phyloP scores from a whole-genome alignment of 129 eudicot species.

The sunflower (Helianthus annuus) region DNA sequence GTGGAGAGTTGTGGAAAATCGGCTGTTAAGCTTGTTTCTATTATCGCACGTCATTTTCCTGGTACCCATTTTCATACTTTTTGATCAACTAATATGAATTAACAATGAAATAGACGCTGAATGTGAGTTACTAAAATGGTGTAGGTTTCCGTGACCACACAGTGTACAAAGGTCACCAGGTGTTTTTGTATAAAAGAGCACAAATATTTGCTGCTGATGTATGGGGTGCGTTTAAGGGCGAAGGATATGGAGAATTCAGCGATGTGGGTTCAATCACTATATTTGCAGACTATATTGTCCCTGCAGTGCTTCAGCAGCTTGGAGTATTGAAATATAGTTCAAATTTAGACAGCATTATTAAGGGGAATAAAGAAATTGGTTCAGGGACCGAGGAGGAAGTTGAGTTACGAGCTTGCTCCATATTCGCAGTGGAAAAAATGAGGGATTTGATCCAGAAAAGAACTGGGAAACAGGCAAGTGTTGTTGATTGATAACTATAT shows the following conservation, averaged over 20 bases:
- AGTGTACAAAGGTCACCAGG: slow-evolving; percentile 90
- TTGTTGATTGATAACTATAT: slow-evolving; percentile 14
- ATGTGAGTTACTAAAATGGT: background rate
- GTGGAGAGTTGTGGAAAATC: slow-evolving; percentile 76
- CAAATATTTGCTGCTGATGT: slow-evolving; percentile 92
- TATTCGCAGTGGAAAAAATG: slow-evolving; percentile 86
- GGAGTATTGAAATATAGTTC: slow-evolving; percentile 79
- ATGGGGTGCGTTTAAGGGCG: slow-evolving; percentile 93
- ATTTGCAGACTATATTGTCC: slow-evolving; percentile 91
- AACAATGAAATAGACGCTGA: background rate
- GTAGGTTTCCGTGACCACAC: slow-evolving; percentile 91
- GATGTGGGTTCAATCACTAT: slow-evolving; percentile 75
- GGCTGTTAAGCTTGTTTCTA: slow-evolving; percentile 77
- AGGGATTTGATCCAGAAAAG: slow-evolving; percentile 63
- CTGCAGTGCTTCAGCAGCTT: slow-evolving; percentile 88
- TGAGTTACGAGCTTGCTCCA: slow-evolving; percentile 82
- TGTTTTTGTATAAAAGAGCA: slow-evolving; percentile 83
- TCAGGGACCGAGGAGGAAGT: slow-evolving; percentile 93
- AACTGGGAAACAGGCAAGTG: slow-evolving; percentile 75
- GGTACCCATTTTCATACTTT: slow-evolving; percentile 38
- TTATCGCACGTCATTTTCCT: slow-evolving; percentile 71
- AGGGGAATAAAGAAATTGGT: slow-evolving; percentile 53
- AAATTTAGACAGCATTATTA: slow-evolving; percentile 44
- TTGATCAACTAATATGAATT: background rate
- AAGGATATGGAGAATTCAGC: slow-evolving; percentile 74